These are phyloP conservation scores for Coprinopsis strossmayeri DNA, from an alignment of 768 basidiomycete species.

Conservation along the genomic window DNA sequence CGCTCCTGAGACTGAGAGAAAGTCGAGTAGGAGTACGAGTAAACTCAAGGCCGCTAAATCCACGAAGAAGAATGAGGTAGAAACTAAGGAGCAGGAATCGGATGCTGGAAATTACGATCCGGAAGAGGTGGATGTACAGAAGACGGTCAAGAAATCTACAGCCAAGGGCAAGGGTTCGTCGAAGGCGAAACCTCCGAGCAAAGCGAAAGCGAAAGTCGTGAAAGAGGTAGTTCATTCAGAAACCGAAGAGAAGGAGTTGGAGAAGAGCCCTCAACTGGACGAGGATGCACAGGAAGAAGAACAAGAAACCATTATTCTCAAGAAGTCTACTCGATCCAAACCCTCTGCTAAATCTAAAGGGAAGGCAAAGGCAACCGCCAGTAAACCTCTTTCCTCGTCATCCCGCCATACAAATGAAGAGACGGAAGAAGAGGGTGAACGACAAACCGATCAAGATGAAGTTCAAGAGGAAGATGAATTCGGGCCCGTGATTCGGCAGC, in stretches of 20 bases:
- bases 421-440: not conserved
- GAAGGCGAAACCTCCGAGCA: slow-evolving; percentile 12
- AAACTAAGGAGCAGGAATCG: not conserved
- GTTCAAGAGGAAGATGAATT: slow-evolving; percentile 2
- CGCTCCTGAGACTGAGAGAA: slow-evolving; percentile 4
- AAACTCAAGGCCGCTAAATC: not conserved
- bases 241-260: slow-evolving; percentile 14
- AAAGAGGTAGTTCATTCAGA: slow-evolving; percentile 11
- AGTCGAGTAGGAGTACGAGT: not conserved
- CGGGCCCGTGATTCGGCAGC: slow-evolving; percentile 2
- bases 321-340: slow-evolving; percentile 12
- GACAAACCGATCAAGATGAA: not conserved
- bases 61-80: not conserved
- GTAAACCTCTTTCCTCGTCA: not conserved
- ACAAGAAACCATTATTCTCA: slow-evolving; percentile 10
- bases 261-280: no score
- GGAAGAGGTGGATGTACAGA: slow-evolving; percentile 1
- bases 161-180: slow-evolving; percentile 15
- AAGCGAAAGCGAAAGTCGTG: slow-evolving; percentile 17
- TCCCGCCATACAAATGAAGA: not conserved
- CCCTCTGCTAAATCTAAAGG: slow-evolving; percentile 6
- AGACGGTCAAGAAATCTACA: slow-evolving; percentile 9
- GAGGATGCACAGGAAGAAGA: slow-evolving; percentile 17
- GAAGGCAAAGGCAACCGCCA: not conserved
- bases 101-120: not conserved